phyloP scores from a whole-genome alignment of 306 rosid species.

The Crotalaria pallida region DNA sequence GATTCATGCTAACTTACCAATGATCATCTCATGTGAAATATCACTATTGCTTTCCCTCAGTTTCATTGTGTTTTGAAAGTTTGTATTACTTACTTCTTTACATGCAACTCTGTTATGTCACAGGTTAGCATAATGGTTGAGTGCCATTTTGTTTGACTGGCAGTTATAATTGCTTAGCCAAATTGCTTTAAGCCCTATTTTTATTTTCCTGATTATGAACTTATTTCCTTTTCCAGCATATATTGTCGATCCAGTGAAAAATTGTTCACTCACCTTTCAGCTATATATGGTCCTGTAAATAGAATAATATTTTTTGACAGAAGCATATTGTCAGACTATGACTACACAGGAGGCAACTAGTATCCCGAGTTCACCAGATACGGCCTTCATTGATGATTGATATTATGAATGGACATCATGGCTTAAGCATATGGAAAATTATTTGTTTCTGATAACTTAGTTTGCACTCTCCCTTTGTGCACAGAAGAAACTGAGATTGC shows the following conservation, averaged over 20 bases:
- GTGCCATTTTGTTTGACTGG: slow-evolving; percentile 5
- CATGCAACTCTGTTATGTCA: neutral
- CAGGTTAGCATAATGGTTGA: neutral
- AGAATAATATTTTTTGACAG: neutral
- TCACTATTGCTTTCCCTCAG: neutral
- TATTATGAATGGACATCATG: neutral
- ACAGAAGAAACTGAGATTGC: neutral
- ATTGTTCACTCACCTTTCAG: slow-evolving; percentile 3
- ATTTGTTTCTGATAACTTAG: slow-evolving; percentile 2
- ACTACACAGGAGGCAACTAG: neutral
- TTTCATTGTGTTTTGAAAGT: neutral
- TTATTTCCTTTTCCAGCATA: neutral
- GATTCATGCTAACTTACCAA: neutral
- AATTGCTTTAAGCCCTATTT: neutral
- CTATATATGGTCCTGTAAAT: neutral
- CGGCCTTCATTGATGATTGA: neutral
- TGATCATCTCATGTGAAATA: neutral
- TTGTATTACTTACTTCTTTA: neutral
- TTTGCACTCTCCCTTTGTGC: neutral
- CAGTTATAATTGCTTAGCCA: neutral
- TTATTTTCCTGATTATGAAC: neutral
- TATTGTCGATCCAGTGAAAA: slow-evolving; percentile 6
- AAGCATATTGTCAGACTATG: neutral
- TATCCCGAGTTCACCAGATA: slow-evolving; percentile 1
- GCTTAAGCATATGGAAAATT: neutral